Conservation (phyloP, 371 early-diverging fungal species). For the Mortierella sp. region DNA sequence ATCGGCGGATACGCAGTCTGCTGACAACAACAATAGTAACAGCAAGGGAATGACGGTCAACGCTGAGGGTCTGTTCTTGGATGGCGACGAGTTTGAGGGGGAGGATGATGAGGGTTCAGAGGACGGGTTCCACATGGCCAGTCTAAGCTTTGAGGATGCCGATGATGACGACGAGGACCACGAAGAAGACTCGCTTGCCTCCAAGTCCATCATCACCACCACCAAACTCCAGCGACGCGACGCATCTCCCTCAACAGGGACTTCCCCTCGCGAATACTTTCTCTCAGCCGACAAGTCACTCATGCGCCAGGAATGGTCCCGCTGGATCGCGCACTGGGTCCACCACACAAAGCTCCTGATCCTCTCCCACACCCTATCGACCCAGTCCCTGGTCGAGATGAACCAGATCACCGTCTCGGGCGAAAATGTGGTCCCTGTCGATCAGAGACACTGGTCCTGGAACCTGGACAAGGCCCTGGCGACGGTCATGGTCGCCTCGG, state of each 20-base stretch:
- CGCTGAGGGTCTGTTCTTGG: constrained; percentile 8
- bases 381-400: constrained; percentile 28
- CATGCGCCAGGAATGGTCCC: constrained; percentile 48
- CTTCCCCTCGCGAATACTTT: not conserved
- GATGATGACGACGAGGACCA: constrained; percentile 30
- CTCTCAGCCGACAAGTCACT: constrained; percentile 37
- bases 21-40: not conserved
- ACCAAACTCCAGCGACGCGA: not conserved
- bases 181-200: not conserved
- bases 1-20: not conserved
- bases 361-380: constrained; percentile 34
- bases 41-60: not conserved
- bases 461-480: constrained; percentile 45
- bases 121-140: constrained; percentile 14
- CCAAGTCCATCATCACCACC: not conserved
- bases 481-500: constrained; percentile 37
- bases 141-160: constrained; percentile 11
- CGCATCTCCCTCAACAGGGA: not conserved
- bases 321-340: constrained; percentile 41
- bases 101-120: not conserved
- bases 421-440: constrained; percentile 24
- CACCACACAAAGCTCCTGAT: constrained; percentile 37
- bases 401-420: constrained; percentile 28
- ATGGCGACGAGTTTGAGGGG: constrained; percentile 16
- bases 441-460: constrained; percentile 49